Evolutionary conservation across 768 basidiomycete species (phyloP).

Genomic region (Kwoniella newhampshirensis): DNA sequence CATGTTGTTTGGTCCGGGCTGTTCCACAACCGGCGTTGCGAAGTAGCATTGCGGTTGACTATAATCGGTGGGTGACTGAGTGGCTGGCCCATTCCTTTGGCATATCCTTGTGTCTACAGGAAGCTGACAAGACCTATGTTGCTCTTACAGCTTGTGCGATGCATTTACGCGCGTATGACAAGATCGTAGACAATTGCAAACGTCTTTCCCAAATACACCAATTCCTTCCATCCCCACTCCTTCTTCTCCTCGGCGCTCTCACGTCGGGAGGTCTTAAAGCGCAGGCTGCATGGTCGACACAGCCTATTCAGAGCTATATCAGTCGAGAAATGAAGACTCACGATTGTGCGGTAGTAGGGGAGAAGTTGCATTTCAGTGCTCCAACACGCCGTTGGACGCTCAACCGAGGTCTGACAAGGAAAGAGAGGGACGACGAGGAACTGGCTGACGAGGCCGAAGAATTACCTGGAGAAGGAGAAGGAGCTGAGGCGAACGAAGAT

Average conservation of each 20-base stretch:
- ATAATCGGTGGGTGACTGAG: constrained; percentile 65
- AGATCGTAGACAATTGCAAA: constrained; percentile 72
- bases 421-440: constrained; percentile 9
- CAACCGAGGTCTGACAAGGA: neutral
- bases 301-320: constrained; percentile 78
- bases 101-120: too few relatives aligned
- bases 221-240: constrained; percentile 81
- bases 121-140: neutral
- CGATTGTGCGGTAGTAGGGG: constrained; percentile 60
- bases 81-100: too few relatives aligned
- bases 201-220: constrained; percentile 73
- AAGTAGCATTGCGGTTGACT: constrained; percentile 72
- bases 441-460: constrained; percentile 37
- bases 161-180: constrained; percentile 59
- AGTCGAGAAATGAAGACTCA: constrained; percentile 73
- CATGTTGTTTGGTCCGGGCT: constrained; percentile 44
- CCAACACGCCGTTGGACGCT: constrained; percentile 22
- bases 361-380: constrained; percentile 53
- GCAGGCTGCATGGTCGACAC: constrained; percentile 73
- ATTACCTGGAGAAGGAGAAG: constrained; percentile 45
- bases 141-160: constrained; percentile 68
- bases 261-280: constrained; percentile 66
- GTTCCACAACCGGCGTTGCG: constrained; percentile 62
- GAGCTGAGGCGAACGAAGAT: constrained; percentile 49
- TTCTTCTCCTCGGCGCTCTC: constrained; percentile 71